Percentiles rank a stretch among this genome's conserved stretches.
These are phyloP conservation scores for Tricholoma furcatifolium DNA, from an alignment of 768 basidiomycete species.

Conservation along the genomic window DNA sequence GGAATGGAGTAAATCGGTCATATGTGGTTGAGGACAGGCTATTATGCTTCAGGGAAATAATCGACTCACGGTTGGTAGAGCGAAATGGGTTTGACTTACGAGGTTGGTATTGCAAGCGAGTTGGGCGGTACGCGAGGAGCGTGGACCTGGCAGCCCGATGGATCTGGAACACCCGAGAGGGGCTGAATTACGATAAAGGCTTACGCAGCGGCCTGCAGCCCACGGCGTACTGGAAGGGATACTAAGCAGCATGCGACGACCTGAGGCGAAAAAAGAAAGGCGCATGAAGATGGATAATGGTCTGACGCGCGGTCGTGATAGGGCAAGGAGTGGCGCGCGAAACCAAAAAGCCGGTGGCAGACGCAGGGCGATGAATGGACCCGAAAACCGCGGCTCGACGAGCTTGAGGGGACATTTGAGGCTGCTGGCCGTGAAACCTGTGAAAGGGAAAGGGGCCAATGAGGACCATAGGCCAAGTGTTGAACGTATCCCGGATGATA, in stretches of 20 bases:
- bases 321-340: too few relatives aligned
- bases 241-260: too few relatives aligned
- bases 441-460: conserved; percentile 16
- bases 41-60: not conserved
- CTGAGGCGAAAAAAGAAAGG: too few relatives aligned
- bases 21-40: not conserved
- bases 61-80: not conserved
- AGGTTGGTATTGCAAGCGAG: not conserved
- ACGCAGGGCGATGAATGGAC: too few relatives aligned
- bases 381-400: too few relatives aligned
- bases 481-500: conserved; percentile 31
- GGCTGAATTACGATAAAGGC: not conserved
- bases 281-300: too few relatives aligned
- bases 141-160: not conserved
- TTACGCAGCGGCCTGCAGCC: too few relatives aligned
- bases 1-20: not conserved
- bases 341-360: too few relatives aligned
- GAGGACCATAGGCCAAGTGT: conserved; percentile 23
- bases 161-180: not conserved
- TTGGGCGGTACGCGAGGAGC: not conserved
- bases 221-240: too few relatives aligned
- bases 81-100: not conserved
- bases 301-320: too few relatives aligned
- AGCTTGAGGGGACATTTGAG: not conserved
- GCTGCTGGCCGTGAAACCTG: conserved; percentile 23